Conservation (phyloP, 805 yeast genomes). For the Cyberlindnera samutprakarnensis region DNA sequence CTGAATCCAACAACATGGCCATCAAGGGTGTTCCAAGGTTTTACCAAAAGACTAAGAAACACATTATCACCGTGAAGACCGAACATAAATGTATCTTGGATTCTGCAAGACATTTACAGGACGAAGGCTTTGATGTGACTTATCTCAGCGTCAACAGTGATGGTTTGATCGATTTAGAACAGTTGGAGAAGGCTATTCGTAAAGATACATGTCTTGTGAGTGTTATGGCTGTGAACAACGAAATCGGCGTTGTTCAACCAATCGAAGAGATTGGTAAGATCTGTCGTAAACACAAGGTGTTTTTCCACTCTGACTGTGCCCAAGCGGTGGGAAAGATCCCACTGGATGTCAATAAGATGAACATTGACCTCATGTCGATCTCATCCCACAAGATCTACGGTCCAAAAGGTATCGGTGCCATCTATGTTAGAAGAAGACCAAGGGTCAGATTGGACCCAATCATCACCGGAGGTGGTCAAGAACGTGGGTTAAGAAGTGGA, state of each 20-base stretch:
- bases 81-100: slow-evolving; percentile 99
- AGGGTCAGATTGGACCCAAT: slow-evolving; percentile 94
- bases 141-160: slow-evolving; percentile 77
- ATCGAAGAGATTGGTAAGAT: slow-evolving; percentile 85
- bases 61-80: slow-evolving; percentile 91
- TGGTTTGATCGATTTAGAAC: slow-evolving; percentile 74
- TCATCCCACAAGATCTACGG: slow-evolving; percentile 97
- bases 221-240: slow-evolving; percentile 96
- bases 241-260: slow-evolving; percentile 96
- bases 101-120: slow-evolving; percentile 89
- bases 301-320: slow-evolving; percentile 97
- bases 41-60: slow-evolving; percentile 83
- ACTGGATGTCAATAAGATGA: slow-evolving; percentile 86
- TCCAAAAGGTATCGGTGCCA: slow-evolving; percentile 96
- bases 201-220: slow-evolving; percentile 89
- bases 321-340: slow-evolving; percentile 95
- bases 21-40: slow-evolving; percentile 94
- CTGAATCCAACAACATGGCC: slow-evolving; percentile 93
- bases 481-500: slow-evolving; percentile 95
- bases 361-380: slow-evolving; percentile 87
- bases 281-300: slow-evolving; percentile 81
- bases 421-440: slow-evolving; percentile 94
- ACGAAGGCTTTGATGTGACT: slow-evolving; percentile 95
- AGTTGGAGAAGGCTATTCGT: slow-evolving; percentile 74
- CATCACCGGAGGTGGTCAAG: slow-evolving; percentile 98